Conservation (phyloP, 2,329 filamentous ascomycete genomes). For the Aspergillus japonicus region DNA sequence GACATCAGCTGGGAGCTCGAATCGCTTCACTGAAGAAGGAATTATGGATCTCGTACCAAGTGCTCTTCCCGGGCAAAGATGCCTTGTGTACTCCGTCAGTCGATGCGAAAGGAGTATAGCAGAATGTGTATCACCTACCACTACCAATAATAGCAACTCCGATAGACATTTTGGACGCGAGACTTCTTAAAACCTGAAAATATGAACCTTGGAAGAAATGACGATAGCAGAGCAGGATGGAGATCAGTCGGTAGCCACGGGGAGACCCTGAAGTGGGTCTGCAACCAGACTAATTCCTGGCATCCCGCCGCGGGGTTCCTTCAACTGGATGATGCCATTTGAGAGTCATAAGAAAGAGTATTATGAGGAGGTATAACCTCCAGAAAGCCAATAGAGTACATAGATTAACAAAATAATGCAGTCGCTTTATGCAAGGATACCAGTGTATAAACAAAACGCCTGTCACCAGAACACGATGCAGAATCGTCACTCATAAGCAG, state of each 20-base stretch:
- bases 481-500: slow-evolving; percentile 3
- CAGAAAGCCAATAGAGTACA: not conserved
- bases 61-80: slow-evolving; percentile 60
- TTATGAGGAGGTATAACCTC: not conserved
- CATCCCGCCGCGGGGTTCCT: not conserved
- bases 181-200: not conserved
- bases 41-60: slow-evolving; percentile 36
- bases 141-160: slow-evolving; percentile 56
- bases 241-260: not conserved
- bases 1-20: not conserved
- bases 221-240: not conserved
- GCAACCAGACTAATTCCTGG: not conserved
- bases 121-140: slow-evolving; percentile 30
- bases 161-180: slow-evolving; percentile 32
- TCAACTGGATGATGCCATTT: not conserved
- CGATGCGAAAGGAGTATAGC: not conserved
- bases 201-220: not conserved
- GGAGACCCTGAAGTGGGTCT: not conserved
- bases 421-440: not conserved
- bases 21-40: not conserved
- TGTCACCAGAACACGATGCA: not conserved
- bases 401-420: not conserved
- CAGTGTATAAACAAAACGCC: not conserved
- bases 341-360: not conserved
- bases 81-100: slow-evolving; percentile 33